phyloP scores from a whole-genome alignment of 306 rosid species.

The Trifolium repens region DNA sequence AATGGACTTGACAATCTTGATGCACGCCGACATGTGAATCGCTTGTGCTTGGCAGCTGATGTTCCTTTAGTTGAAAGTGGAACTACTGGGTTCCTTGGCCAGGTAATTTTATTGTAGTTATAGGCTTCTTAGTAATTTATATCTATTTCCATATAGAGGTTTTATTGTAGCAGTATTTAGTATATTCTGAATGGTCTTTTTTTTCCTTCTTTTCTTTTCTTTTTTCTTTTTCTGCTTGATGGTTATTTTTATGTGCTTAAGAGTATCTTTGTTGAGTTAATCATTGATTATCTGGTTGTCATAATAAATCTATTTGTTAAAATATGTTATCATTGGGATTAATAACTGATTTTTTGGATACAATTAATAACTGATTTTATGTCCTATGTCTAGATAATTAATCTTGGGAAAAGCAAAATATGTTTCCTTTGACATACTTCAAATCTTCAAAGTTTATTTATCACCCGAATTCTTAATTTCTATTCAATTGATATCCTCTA shows the following conservation, averaged over 20 bases:
- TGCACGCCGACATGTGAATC: constrained; percentile 98
- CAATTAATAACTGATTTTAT: neutral
- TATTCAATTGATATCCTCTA: neutral
- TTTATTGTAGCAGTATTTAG: constrained; percentile 1
- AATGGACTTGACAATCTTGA: constrained; percentile 99
- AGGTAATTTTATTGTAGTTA: constrained; percentile 59
- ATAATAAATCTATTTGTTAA: neutral
- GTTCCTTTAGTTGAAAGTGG: constrained; percentile 99
- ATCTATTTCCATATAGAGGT: constrained; percentile 7
- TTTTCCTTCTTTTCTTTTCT: no score
- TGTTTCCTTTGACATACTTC: constrained; percentile 22
- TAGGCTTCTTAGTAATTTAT: constrained; percentile 19
- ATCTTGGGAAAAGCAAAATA: constrained; percentile 8
- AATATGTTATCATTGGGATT: neutral
- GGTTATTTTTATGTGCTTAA: constrained; percentile 10
- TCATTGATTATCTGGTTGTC: constrained; percentile 8
- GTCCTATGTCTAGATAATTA: constrained; percentile 13
- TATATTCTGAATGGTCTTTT: constrained; percentile 1
- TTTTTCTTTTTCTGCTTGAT: constrained; percentile 8
- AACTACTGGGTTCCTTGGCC: constrained; percentile 99
- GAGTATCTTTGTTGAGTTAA: neutral
- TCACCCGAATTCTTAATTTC: constrained; percentile 1
- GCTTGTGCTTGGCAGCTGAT: constrained; percentile 92
- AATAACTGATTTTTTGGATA: neutral
- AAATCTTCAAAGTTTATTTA: neutral